Evolutionary conservation across 1,139 yeast genomes (phyloP).

Genomic region (Pichia sp.): DNA sequence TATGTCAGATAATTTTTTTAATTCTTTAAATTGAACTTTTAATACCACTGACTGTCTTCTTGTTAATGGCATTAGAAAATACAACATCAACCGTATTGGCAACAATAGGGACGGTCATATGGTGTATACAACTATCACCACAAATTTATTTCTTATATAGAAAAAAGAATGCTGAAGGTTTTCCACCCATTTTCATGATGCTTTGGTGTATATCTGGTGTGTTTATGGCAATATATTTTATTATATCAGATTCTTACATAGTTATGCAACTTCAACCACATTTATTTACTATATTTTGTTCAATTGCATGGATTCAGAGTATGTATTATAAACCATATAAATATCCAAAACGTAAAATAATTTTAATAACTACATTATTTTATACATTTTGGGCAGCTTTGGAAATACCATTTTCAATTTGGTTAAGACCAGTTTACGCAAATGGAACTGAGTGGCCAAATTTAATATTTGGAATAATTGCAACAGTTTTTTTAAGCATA

Average conservation of each 20-base stretch:
- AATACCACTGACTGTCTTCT: too few relatives aligned
- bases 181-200: constrained; percentile 57
- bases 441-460: constrained; percentile 49
- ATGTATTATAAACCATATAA: constrained; percentile 49
- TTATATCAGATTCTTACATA: constrained; percentile 45
- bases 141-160: constrained; percentile 45
- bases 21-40: too few relatives aligned
- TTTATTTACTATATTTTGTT: constrained; percentile 44
- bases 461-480: constrained; percentile 54
- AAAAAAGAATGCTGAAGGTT: constrained; percentile 47
- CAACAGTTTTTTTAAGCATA: constrained; percentile 65
- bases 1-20: too few relatives aligned
- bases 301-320: constrained; percentile 46
- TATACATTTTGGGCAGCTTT: constrained; percentile 35
- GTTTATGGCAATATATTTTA: constrained; percentile 49
- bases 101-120: constrained; percentile 48
- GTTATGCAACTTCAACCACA: constrained; percentile 53
- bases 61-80: too few relatives aligned
- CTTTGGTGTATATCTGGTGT: constrained; percentile 53
- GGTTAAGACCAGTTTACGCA: constrained; percentile 44
- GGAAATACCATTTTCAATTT: constrained; percentile 45
- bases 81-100: constrained; percentile 43
- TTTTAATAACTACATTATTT: constrained; percentile 28
- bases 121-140: constrained; percentile 52
- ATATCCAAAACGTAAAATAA: constrained; percentile 28